phyloP scores from a whole-genome alignment of 208 protist species.

The Trypanosoma lewisi region DNA sequence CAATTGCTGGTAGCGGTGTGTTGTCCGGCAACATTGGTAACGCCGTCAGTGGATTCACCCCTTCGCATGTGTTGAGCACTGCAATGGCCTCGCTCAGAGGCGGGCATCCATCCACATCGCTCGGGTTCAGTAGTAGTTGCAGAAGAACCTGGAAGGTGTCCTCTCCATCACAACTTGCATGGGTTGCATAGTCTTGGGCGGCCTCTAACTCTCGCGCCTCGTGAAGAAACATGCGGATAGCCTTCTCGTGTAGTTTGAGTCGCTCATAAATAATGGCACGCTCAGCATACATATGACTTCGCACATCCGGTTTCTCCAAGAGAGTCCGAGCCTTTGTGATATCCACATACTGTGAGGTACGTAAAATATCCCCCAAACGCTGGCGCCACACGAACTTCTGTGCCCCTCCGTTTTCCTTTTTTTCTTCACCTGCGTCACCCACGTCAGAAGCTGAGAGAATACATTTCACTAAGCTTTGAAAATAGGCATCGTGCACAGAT shows the following conservation, averaged over 20 bases:
- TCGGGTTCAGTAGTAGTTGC: constrained; percentile 32
- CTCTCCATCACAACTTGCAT: constrained; percentile 32
- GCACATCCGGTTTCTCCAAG: constrained; percentile 45
- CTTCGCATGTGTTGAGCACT: constrained; percentile 41
- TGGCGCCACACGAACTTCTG: not conserved
- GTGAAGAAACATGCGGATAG: constrained; percentile 61
- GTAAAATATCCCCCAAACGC: constrained; percentile 44
- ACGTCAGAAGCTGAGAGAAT: constrained; percentile 9
- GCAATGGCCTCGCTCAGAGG: constrained; percentile 36
- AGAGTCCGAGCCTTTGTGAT: constrained; percentile 20
- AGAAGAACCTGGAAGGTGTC: constrained; percentile 40
- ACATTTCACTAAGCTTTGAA: constrained; percentile 29
- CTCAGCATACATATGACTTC: constrained; percentile 33
- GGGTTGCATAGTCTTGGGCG: constrained; percentile 51
- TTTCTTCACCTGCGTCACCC: not conserved
- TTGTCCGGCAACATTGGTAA: constrained; percentile 68
- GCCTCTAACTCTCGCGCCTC: constrained; percentile 38
- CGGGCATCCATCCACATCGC: constrained; percentile 10
- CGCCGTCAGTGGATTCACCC: constrained; percentile 40
- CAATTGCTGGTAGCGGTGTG: constrained; percentile 35
- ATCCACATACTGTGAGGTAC: constrained; percentile 36
- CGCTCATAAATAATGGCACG: constrained; percentile 61
- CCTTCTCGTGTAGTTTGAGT: constrained; percentile 42
- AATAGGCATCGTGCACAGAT: constrained; percentile 36
- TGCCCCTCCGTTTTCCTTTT: not conserved